phyloP scores from a whole-genome alignment of 805 yeast genomes.

The Jamesozyma jinghongensis region DNA sequence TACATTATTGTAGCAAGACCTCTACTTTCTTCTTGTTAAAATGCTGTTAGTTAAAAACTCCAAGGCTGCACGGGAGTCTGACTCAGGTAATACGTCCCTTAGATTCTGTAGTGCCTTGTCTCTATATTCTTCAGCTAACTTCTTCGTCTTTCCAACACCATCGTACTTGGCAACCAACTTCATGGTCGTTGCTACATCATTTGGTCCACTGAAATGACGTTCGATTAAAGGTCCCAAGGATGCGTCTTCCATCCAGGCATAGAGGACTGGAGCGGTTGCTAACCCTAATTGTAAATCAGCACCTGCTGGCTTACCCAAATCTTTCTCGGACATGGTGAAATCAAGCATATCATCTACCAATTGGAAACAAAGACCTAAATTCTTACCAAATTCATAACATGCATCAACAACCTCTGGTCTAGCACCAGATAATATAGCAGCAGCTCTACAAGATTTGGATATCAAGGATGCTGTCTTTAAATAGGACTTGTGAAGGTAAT shows the following conservation, averaged over 20 bases:
- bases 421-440: conserved; percentile 88
- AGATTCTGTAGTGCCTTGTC: conserved; percentile 64
- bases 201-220: conserved; percentile 69
- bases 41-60: conserved; percentile 77
- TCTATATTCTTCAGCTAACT: conserved; percentile 72
- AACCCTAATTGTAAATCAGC: conserved; percentile 90
- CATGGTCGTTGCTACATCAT: conserved; percentile 80
- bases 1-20: background rate
- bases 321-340: conserved; percentile 76
- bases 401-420: conserved; percentile 65
- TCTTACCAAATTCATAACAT: conserved; percentile 86
- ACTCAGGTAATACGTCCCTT: conserved; percentile 62
- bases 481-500: conserved; percentile 90
- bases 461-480: conserved; percentile 89
- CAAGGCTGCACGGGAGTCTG: conserved; percentile 82
- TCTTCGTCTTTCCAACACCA: conserved; percentile 70
- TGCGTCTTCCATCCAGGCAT: conserved; percentile 86
- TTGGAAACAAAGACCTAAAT: conserved; percentile 91
- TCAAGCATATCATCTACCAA: conserved; percentile 94
- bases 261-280: conserved; percentile 94
- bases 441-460: conserved; percentile 87
- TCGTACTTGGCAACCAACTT: conserved; percentile 57
- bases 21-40: conserved; percentile 65
- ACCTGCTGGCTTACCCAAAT: conserved; percentile 91
- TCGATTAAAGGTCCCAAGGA: conserved; percentile 75